Conservation (phyloP, 805 yeast genomes). For the Ogataea glucozyma region DNA sequence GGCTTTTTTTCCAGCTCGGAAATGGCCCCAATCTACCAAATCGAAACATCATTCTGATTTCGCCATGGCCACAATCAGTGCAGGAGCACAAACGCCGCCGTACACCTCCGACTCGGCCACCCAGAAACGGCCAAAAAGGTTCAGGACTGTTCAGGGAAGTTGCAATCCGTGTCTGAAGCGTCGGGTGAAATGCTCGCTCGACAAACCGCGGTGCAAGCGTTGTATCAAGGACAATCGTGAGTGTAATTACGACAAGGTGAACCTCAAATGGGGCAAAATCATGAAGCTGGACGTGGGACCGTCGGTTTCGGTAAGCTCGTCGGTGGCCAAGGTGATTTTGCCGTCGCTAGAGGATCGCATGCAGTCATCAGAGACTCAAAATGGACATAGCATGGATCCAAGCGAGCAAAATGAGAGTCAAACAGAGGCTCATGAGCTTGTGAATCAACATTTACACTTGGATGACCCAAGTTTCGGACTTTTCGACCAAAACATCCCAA, state of each 20-base stretch:
- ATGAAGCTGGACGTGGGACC: constrained; percentile 17
- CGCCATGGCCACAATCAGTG: neutral
- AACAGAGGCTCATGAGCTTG: no score
- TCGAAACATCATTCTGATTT: no score
- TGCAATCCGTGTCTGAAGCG: constrained; percentile 51
- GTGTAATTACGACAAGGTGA: constrained; percentile 46
- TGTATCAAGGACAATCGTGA: constrained; percentile 40
- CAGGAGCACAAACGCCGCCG: neutral
- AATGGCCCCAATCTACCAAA: no score
- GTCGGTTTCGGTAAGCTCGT: neutral
- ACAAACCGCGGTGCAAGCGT: constrained; percentile 42
- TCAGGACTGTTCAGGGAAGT: constrained; percentile 31
- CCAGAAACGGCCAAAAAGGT: constrained; percentile 19
- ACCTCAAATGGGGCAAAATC: constrained; percentile 47
- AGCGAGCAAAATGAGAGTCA: neutral
- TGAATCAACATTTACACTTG: no score
- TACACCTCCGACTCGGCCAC: neutral
- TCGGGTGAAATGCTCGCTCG: constrained; percentile 49
- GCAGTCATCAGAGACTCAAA: no score
- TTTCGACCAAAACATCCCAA: no score
- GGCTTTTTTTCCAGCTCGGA: no score
- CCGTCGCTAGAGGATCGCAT: no score
- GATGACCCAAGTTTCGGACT: no score
- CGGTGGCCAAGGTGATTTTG: constrained; percentile 1
- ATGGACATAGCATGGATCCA: no score